These are phyloP conservation scores for Cadophora gregata DNA, from an alignment of 2,329 filamentous ascomycete species.

Conservation along the genomic window DNA sequence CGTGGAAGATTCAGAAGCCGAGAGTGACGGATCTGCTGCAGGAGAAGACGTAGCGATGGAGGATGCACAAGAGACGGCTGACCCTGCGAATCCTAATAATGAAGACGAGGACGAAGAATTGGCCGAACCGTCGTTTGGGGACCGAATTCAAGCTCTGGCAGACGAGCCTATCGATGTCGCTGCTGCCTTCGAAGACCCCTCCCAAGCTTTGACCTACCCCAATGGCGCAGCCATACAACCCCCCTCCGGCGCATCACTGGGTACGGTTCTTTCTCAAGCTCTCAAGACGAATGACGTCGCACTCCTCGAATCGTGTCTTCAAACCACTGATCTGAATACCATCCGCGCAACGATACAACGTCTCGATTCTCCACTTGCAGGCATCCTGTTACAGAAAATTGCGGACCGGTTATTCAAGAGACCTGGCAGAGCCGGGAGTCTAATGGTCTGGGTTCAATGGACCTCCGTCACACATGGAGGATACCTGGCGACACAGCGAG, in stretches of 20 bases:
- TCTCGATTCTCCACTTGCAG: constrained; percentile 84
- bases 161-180: constrained; percentile 79
- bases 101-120: constrained; percentile 44
- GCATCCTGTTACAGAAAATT: constrained; percentile 78
- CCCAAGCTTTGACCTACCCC: constrained; percentile 36
- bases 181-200: constrained; percentile 56
- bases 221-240: constrained; percentile 37
- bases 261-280: constrained; percentile 91
- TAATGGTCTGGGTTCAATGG: constrained; percentile 97
- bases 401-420: constrained; percentile 85
- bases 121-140: constrained; percentile 77
- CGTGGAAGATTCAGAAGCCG: constrained; percentile 49
- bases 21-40: constrained; percentile 53
- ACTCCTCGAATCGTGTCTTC: constrained; percentile 90
- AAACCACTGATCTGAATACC: constrained; percentile 75
- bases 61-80: constrained; percentile 45
- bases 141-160: constrained; percentile 74
- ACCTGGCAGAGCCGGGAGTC: constrained; percentile 85
- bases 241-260: constrained; percentile 79
- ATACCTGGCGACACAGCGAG: constrained; percentile 84
- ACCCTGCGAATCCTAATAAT: constrained; percentile 40
- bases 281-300: constrained; percentile 89
- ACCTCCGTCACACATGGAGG: constrained; percentile 91
- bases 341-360: constrained; percentile 90
- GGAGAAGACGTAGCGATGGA: constrained; percentile 48